Evolutionary conservation across 2,329 filamentous ascomycete genomes (phyloP).

Genomic region (Dothistroma pini): DNA sequence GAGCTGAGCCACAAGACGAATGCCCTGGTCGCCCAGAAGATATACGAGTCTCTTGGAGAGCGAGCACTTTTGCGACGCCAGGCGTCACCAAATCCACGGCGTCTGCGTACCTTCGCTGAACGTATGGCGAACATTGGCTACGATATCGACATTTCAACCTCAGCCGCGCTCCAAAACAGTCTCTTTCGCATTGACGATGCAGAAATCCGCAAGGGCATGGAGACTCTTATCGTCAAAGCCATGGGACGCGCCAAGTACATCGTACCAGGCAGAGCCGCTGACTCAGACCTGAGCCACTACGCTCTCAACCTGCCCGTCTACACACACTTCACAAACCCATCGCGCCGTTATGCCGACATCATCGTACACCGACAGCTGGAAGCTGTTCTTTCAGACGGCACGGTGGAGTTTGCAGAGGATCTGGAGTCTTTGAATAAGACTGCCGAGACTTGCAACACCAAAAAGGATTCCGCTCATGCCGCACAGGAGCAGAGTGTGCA

Average conservation of each 20-base stretch:
- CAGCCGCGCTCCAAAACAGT: slow-evolving; percentile 87
- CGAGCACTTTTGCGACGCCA: slow-evolving; percentile 91
- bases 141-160: slow-evolving; percentile 84
- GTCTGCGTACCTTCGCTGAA: slow-evolving; percentile 85
- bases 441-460: slow-evolving; percentile 93
- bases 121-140: slow-evolving; percentile 90
- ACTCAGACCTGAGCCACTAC: slow-evolving; percentile 80
- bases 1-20: slow-evolving; percentile 95
- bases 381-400: slow-evolving; percentile 73
- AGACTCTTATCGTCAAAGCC: slow-evolving; percentile 88
- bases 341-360: slow-evolving; percentile 90
- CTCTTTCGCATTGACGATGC: slow-evolving; percentile 88
- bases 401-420: slow-evolving; percentile 83
- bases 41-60: slow-evolving; percentile 75
- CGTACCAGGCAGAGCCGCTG: slow-evolving; percentile 72
- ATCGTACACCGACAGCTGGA: slow-evolving; percentile 95
- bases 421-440: slow-evolving; percentile 85
- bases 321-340: slow-evolving; percentile 96
- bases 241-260: slow-evolving; percentile 98
- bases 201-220: slow-evolving; percentile 94
- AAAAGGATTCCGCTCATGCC: slow-evolving; percentile 97
- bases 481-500: slow-evolving; percentile 99
- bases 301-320: slow-evolving; percentile 89
- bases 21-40: slow-evolving; percentile 78
- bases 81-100: slow-evolving; percentile 76